A percentile compares a stretch with the other conserved stretches of the same genome.
Evolutionary conservation across 1,139 yeast genomes (phyloP).

Genomic region (Taphrina sp.): DNA sequence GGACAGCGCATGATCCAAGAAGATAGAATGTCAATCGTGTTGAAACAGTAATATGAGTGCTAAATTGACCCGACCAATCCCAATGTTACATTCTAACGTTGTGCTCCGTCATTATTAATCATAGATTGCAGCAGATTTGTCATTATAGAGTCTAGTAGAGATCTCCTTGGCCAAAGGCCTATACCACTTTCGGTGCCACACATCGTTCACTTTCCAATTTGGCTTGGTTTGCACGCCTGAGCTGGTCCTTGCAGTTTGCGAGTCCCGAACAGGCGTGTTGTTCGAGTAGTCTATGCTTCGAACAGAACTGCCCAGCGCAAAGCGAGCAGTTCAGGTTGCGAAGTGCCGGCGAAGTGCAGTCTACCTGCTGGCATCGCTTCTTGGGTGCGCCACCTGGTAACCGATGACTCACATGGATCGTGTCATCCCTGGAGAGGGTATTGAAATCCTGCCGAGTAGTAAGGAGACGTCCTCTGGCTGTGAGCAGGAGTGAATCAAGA

Average conservation of each 20-base stretch:
- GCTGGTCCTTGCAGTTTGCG: constrained; percentile 74
- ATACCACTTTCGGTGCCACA: constrained; percentile 47
- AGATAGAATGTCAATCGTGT: too few species aligned
- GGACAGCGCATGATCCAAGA: too few species aligned
- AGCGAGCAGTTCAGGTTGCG: constrained; percentile 86
- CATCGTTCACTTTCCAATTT: constrained; percentile 50
- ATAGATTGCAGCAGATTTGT: too few species aligned
- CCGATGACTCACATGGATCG: constrained; percentile 13
- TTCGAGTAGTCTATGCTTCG: constrained; percentile 81
- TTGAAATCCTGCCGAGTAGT: background rate
- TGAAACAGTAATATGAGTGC: too few species aligned
- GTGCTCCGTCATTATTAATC: too few species aligned
- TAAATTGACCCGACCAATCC: too few species aligned
- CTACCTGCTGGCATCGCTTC: constrained; percentile 48
- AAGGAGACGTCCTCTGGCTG: constrained; percentile 14
- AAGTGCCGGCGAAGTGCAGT: constrained; percentile 66
- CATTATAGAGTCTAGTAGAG: too few species aligned
- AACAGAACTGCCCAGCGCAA: constrained; percentile 83
- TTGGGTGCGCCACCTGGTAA: constrained; percentile 33
- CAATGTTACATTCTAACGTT: too few species aligned
- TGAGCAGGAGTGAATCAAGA: constrained; percentile 10
- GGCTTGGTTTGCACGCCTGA: constrained; percentile 58
- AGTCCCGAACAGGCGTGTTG: constrained; percentile 79
- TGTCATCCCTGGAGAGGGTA: constrained; percentile 4
- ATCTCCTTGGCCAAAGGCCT: too few species aligned